phyloP scores from a whole-genome alignment of 495 filamentous ascomycete genomes.

The Xylaria palmicola region DNA sequence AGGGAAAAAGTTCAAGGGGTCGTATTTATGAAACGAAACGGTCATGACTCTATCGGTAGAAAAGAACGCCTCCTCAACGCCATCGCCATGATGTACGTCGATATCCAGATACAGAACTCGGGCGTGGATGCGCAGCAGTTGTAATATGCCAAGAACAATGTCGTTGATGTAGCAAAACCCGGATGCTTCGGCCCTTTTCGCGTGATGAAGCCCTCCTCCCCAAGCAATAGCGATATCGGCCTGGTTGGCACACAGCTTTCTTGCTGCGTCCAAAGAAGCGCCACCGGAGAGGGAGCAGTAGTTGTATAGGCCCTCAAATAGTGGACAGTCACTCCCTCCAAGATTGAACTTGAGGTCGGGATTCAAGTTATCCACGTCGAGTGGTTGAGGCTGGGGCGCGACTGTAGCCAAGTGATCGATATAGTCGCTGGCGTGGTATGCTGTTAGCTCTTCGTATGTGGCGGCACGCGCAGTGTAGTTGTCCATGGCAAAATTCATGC shows the following conservation, averaged over 20 bases:
- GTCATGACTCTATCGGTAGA: constrained; percentile 96
- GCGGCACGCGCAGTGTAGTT: constrained; percentile 79
- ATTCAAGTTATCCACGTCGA: constrained; percentile 48
- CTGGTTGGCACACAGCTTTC: constrained; percentile 80
- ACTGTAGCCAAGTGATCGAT: constrained; percentile 76
- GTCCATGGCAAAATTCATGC: constrained; percentile 95
- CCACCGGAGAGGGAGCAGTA: constrained; percentile 94
- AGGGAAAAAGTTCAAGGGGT: constrained; percentile 84
- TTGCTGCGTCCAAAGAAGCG: constrained; percentile 84
- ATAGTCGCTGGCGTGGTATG: constrained; percentile 88
- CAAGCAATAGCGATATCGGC: constrained; percentile 97
- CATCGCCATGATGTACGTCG: constrained; percentile 96
- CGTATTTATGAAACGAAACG: constrained; percentile 96
- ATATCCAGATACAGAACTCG: constrained; percentile 98
- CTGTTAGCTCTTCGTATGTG: constrained; percentile 79
- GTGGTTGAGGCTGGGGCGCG: constrained; percentile 45
- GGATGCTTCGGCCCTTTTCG: constrained; percentile 88
- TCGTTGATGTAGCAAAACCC: constrained; percentile 99
- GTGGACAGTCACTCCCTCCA: constrained; percentile 86
- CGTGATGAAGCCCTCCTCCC: constrained; percentile 98
- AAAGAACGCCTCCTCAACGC: constrained; percentile 96
- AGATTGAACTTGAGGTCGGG: constrained; percentile 71
- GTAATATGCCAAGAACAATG: constrained; percentile 92
- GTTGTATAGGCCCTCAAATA: constrained; percentile 93
- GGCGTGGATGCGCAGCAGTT: constrained; percentile 81